Percentiles rank a stretch among this genome's conserved stretches.
phyloP scores from a whole-genome alignment of 139 green algal genomes.

The Marvania coccoides region DNA sequence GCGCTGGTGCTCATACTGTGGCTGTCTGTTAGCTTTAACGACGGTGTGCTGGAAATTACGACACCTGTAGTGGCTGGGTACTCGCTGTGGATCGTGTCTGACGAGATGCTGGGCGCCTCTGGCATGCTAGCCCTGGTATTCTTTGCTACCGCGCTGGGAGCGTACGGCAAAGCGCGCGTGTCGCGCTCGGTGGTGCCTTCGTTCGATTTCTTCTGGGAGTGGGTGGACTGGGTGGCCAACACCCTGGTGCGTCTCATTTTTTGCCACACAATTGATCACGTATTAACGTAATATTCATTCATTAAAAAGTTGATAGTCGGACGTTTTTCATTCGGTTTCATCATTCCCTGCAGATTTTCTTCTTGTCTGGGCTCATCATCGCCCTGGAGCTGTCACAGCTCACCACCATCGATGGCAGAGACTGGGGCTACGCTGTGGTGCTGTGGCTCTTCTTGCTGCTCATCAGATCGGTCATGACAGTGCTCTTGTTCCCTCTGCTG shows the following conservation, averaged over 20 bases:
- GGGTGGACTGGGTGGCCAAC: constrained; percentile 55
- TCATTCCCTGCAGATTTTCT: too few species aligned
- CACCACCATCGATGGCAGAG: constrained; percentile 2
- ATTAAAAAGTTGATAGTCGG: too few species aligned
- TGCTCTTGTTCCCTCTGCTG: constrained; percentile 44
- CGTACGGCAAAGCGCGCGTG: constrained; percentile 35
- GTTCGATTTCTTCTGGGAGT: constrained; percentile 50
- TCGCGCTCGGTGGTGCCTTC: constrained; percentile 22
- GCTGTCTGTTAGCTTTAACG: constrained; percentile 44
- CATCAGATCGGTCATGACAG: constrained; percentile 27
- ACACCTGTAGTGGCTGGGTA: constrained; percentile 44
- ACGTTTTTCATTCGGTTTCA: too few species aligned
- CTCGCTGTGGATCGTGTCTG: constrained; percentile 38
- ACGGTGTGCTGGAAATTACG: constrained; percentile 39
- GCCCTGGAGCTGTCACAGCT: constrained; percentile 10
- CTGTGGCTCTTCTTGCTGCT: constrained; percentile 38
- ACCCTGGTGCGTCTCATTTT: constrained; percentile 49
- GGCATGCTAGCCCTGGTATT: constrained; percentile 53
- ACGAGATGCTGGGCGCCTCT: constrained; percentile 45
- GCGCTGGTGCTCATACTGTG: constrained; percentile 27
- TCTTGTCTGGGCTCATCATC: constrained; percentile 52
- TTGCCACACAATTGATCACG: neutral
- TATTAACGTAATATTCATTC: too few species aligned
- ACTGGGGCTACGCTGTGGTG: constrained; percentile 40
- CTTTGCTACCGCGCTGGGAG: constrained; percentile 36